Evolutionary conservation across 2,329 filamentous ascomycete genomes (phyloP), one percentile per base, ranked within the genome.

Genomic region (Microthyrium microscopicum): DNA sequence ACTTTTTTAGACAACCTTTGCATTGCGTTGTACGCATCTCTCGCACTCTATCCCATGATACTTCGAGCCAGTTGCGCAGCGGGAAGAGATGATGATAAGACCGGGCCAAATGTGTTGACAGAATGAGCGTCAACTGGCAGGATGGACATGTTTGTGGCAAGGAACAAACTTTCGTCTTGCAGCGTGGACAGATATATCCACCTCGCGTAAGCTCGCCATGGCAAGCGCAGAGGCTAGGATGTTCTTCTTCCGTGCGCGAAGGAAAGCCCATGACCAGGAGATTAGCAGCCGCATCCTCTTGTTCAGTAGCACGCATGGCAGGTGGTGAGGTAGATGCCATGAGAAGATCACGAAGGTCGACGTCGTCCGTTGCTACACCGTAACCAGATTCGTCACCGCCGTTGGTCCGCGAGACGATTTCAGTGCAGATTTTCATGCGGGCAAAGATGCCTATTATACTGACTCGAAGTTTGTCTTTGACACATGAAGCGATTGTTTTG

Each of bases 211-310:
- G 73, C 40, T 74, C 73, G 43, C 80, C 83, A 56, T 95, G 87
- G 50, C 89, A 98, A 4, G 85, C 84, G 53, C 89, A 98, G 40
- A 89, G 72, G 38, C 77, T 84, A 4, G 74, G 68, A 29, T 65
- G 62, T 17, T 73, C 65, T 34, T 82, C 80, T 4, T 89, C 71
- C 3, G 78, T 79, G 24, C 85, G 71, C 5, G 82, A 91, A 0
- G 89, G 89, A 48, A 98, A 98, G 4, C 89, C 89, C 87, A 98
- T 98, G 80, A 92, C 91, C 18, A 98, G 69, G 26, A 98, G 62
- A 3, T 68, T 64, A 36, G 51, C 56, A 47, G 62, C 52, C 46
- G 67, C 57, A 43, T 47, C 40, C 4, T 45, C 41, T 42, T 44
- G 33, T 39, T 53, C 34, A 43, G 49, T 22, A 40, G 43, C 39